Percentiles rank a stretch among this genome's conserved stretches.
These are phyloP conservation scores for Zoysia japonica DNA, from an alignment of 176 grass and related monocot species.

Conservation along the genomic window DNA sequence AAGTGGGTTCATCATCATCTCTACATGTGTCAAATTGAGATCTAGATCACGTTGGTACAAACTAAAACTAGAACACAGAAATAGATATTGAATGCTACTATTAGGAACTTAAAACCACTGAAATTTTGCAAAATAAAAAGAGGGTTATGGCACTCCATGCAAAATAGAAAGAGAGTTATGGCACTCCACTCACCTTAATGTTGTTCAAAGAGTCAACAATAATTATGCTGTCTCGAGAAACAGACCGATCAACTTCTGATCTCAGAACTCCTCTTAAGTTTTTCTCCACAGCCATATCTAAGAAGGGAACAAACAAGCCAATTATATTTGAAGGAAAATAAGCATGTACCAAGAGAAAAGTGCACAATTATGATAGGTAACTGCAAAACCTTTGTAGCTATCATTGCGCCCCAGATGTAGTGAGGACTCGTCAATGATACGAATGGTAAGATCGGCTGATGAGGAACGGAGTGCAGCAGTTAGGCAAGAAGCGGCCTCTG, in stretches of 20 bases:
- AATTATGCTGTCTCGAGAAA: constrained; percentile 77
- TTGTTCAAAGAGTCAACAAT: constrained; percentile 93
- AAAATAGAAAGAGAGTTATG: background rate
- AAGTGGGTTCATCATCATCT: background rate
- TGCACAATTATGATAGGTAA: background rate
- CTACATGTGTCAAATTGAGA: background rate
- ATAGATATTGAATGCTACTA: background rate
- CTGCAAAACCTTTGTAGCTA: constrained; percentile 60
- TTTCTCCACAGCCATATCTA: constrained; percentile 95
- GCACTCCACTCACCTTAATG: constrained; percentile 68
- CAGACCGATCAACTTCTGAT: constrained; percentile 92
- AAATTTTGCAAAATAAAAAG: constrained; percentile 2
- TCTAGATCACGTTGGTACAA: background rate
- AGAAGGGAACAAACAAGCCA: constrained; percentile 8
- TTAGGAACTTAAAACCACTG: background rate
- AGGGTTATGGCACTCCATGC: background rate
- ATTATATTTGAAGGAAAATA: background rate
- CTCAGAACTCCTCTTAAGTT: constrained; percentile 89
- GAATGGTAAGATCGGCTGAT: constrained; percentile 38
- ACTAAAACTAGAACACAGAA: constrained; percentile 1
- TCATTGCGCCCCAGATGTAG: constrained; percentile 90
- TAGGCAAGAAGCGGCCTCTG: constrained; percentile 61
- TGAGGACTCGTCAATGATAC: constrained; percentile 74
- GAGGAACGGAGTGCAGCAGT: constrained; percentile 47
- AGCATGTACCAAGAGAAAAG: background rate